Base-by-base conservation (phyloP, 2,329 filamentous ascomycete species). In the Penicillium sp. region DNA sequence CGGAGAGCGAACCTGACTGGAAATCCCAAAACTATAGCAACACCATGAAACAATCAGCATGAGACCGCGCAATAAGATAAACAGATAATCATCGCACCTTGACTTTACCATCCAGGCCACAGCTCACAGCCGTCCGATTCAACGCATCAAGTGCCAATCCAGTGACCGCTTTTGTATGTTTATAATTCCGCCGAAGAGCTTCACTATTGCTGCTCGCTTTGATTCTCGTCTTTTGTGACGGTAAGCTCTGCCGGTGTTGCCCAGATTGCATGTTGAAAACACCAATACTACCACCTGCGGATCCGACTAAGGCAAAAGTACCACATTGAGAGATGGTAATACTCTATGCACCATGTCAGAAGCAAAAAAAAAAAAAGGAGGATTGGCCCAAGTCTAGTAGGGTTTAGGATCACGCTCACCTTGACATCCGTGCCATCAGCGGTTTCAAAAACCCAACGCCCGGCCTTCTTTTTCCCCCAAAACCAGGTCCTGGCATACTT, bases 201-300 rank as follows among this genome's bases (percentile, higher is more conserved):
- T 80, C 57, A 77, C 79, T 49, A 75, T 76, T 55, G 53, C 45
- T 46, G n/a, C 49, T 58, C 26, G 56, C 9, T 26, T 62, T 57
- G 38, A 82, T 76, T 63, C 87, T 82, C 26, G 87, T 75, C 69
- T 48, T 45, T 82, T 70, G 86, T 8, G 92, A 88, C 0, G 95
- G 95, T 76, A 96, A 99, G 19, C 90, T 88, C 72, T 96, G 92
- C 61, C 94, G 89, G 76, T 96, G 92, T 21, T 90, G 83, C 49
- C 95, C 95, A 49, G 95, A 98, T 76, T 99, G 95, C 62, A 99
- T 82, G 75, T 99, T 99, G 85, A 91, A 98, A 90, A 96, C 94
- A 75, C 97, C 93, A 60, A 99, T 89, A 38, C 88, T 87, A 47
- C 95, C 95, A 44, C 85, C 88, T 31, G 87, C 88, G 1, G 94